These are phyloP conservation scores for Chrysosporium queenslandicum DNA, from an alignment of 2,329 filamentous ascomycete genomes.

Conservation along the genomic window DNA sequence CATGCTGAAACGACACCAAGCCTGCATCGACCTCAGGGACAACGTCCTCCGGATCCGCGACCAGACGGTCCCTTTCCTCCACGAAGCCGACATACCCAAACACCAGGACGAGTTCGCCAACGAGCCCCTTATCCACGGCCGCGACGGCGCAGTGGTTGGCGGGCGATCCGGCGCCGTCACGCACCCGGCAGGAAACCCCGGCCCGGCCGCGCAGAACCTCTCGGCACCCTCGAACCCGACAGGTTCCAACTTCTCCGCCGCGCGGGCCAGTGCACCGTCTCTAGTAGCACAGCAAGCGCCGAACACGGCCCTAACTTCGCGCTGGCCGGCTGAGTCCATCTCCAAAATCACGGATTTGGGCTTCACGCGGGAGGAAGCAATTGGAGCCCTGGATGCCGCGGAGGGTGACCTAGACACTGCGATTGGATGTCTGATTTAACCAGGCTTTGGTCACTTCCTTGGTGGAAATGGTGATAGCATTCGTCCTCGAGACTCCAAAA, in stretches of 20 bases:
- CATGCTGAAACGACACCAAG: constrained; percentile 94
- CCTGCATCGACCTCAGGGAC: constrained; percentile 74
- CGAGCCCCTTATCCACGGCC: constrained; percentile 75
- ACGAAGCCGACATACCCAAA: constrained; percentile 86
- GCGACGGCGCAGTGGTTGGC: constrained; percentile 81
- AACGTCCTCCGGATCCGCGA: constrained; percentile 82
- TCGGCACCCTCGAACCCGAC: too few species aligned
- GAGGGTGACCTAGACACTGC: constrained; percentile 80
- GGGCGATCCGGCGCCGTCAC: constrained; percentile 62
- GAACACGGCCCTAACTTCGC: constrained; percentile 15
- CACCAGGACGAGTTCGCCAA: constrained; percentile 59
- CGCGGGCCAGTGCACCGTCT: background rate
- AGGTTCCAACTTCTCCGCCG: too few species aligned
- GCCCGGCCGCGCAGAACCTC: constrained; percentile 1
- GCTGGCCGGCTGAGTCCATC: constrained; percentile 54
- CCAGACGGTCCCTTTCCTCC: constrained; percentile 78
- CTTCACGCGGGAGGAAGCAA: constrained; percentile 63
- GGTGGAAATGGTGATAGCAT: too few species aligned
- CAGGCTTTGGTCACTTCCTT: too few species aligned
- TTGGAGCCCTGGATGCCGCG: constrained; percentile 70
- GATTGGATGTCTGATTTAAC: constrained; percentile 62
- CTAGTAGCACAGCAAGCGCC: background rate
- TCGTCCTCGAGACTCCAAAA: too few species aligned
- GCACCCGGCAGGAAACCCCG: constrained; percentile 25
- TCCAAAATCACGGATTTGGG: constrained; percentile 68